These are phyloP conservation scores for Saccharomyces hybrid DNA, from an alignment of 1,139 yeast genomes.

Conservation along the genomic window DNA sequence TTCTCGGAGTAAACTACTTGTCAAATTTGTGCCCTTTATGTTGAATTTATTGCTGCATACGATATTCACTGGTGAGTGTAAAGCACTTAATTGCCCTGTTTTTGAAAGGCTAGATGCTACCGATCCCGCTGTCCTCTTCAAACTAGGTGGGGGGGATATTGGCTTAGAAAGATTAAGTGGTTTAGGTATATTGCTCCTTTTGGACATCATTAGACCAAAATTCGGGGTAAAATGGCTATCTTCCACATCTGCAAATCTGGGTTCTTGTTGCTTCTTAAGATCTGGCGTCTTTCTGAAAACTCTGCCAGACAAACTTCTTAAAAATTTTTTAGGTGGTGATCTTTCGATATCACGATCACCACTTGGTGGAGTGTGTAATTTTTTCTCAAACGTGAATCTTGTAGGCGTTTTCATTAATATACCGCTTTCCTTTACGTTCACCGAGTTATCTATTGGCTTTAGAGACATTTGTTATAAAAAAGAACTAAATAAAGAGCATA, in stretches of 20 bases:
- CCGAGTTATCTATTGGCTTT: neutral
- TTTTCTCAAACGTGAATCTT: slow-evolving; percentile 15
- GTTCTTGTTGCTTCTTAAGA: slow-evolving; percentile 3
- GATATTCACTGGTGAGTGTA: slow-evolving; percentile 10
- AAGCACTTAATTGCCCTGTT: neutral
- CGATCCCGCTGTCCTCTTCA: slow-evolving; percentile 7
- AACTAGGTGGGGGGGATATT: slow-evolving; percentile 18
- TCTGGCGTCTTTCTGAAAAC: slow-evolving; percentile 18
- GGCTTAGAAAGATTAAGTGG: slow-evolving; percentile 19
- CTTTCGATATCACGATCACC: slow-evolving; percentile 14
- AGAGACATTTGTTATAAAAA: neutral
- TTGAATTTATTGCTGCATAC: neutral
- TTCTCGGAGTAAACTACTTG: slow-evolving; percentile 3
- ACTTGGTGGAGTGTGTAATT: slow-evolving; percentile 31
- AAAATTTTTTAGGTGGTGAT: slow-evolving; percentile 18
- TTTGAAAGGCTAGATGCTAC: neutral
- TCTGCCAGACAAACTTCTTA: slow-evolving; percentile 24
- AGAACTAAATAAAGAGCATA: neutral
- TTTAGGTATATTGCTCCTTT: slow-evolving; percentile 16
- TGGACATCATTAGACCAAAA: slow-evolving; percentile 5
- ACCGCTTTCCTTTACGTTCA: neutral
- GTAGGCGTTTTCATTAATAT: slow-evolving; percentile 15
- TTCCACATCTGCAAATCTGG: neutral
- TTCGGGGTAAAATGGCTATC: slow-evolving; percentile 1
- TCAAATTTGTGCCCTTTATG: slow-evolving; percentile 5